Base-by-base conservation (phyloP, 305 asterid genomes). In the Withania somnifera region DNA sequence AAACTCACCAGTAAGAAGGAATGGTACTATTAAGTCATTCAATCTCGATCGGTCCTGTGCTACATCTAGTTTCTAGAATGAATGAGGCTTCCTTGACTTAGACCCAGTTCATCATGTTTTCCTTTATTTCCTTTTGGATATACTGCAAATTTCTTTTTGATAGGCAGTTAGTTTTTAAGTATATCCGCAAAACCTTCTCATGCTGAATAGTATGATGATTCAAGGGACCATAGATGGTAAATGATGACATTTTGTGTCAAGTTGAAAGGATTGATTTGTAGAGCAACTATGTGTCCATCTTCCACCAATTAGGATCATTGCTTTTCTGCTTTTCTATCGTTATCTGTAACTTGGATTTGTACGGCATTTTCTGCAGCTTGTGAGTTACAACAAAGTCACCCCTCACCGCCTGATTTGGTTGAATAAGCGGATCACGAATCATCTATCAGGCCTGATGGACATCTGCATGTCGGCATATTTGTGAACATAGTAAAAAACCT, bases 391-490 rank as follows among this genome's bases (percentile, higher is more conserved):
- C 79, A 47, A 14, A 68, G 84, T 38, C 85, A 84, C 78, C 52
- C 81, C 42, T 84, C 8, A 53, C 78, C 80, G 53, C 88, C 89
- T 73, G 90, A 64, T 86, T 73, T 66, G 78, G 79, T 47, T 0
- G 87, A 87, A 84, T 87, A 89, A 57, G 24, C 82, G 40, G 90
- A 81, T 69, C 79, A 22, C 36, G 90, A 86, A 81, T 89, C 91
- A 76, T 84, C 88, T 53, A 32, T 51, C 20, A 85, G 83, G 87
- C 88, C 38, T 15, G 84, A 86, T 22, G 80, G 32, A 64, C 73
- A 83, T 83, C 76, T 28, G 67, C 80, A 82, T 61, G 82, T 76
- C 14, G 84, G 82, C 71, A 73, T 88, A 82, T 90, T 83, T 77
- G 81, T 82, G 71, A 85, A 79, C 40, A 84, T 53, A 6, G 78